Evolutionary conservation across 1,139 yeast species (phyloP).

Genomic region (Yamadazyma siamensis): DNA sequence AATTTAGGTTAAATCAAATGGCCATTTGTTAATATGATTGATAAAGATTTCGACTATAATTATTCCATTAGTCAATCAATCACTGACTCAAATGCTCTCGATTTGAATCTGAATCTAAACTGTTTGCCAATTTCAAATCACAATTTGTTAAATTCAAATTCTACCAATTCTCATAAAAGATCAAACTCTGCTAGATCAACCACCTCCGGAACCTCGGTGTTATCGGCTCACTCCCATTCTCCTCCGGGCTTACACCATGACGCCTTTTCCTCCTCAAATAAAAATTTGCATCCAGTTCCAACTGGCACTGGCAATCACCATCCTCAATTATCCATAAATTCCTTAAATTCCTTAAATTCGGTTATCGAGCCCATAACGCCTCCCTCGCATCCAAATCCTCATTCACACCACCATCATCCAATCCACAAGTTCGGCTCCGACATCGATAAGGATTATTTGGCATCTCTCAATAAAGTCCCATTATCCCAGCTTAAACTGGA

Average conservation of each 20-base stretch:
- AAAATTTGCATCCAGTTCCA: background rate
- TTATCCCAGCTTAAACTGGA: slow-evolving; percentile 31
- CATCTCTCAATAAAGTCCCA: slow-evolving; percentile 36
- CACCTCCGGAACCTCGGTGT: too few relatives aligned
- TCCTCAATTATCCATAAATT: slow-evolving; percentile 15
- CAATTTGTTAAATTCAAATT: slow-evolving; percentile 3
- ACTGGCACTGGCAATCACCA: slow-evolving; percentile 10
- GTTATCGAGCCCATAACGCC: slow-evolving; percentile 42
- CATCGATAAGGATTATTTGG: slow-evolving; percentile 43
- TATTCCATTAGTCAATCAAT: background rate
- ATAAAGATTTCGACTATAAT: slow-evolving; percentile 4
- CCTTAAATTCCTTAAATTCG: slow-evolving; percentile 33
- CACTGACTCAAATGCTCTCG: slow-evolving; percentile 4
- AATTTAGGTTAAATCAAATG: slow-evolving; percentile 4
- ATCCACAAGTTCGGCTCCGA: background rate
- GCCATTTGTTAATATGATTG: slow-evolving; percentile 4
- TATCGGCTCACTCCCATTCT: too few relatives aligned
- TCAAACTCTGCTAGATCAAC: too few relatives aligned
- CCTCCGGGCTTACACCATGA: too few relatives aligned
- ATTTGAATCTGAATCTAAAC: slow-evolving; percentile 4
- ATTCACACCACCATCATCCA: slow-evolving; percentile 1
- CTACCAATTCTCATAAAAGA: slow-evolving; percentile 3
- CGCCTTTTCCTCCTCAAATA: background rate
- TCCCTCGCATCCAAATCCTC: slow-evolving; percentile 15
- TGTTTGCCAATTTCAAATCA: too few relatives aligned